These are phyloP conservation scores for Trichosporon sp. DNA, from an alignment of 1,284 basidiomycete species.

Conservation along the genomic window DNA sequence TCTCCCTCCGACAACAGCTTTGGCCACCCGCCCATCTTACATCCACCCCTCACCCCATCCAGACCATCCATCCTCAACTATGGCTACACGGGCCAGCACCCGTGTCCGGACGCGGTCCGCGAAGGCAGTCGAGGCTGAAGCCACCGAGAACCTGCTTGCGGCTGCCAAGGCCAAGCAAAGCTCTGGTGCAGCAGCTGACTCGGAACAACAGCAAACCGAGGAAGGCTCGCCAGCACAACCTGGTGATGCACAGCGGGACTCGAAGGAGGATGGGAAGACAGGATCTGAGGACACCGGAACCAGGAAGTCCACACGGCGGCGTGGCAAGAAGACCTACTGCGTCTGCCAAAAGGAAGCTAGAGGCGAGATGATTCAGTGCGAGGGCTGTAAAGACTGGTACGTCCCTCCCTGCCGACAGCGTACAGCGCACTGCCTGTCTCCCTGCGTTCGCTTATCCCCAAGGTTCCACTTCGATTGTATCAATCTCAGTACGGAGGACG, in stretches of 20 bases:
- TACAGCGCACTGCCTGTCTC: background rate
- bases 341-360: constrained; percentile 31
- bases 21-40: background rate
- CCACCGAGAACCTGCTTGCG: constrained; percentile 25
- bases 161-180: background rate
- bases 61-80: background rate
- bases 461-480: constrained; percentile 47
- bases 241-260: background rate
- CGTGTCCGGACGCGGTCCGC: constrained; percentile 29
- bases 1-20: background rate
- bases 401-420: constrained; percentile 8
- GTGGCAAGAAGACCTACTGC: constrained; percentile 31
- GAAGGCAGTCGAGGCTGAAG: constrained; percentile 30
- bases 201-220: background rate
- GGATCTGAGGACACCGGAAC: background rate
- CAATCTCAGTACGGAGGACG: constrained; percentile 28
- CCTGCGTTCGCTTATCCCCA: background rate
- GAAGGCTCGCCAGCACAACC: background rate
- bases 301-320: constrained; percentile 11
- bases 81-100: constrained; percentile 21
- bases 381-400: constrained; percentile 42
- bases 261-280: background rate
- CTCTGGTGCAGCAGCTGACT: background rate
- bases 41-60: background rate
- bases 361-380: constrained; percentile 48